A percentile compares a stretch with the other conserved stretches of the same genome.
Evolutionary conservation across 306 rosid species (phyloP).

Genomic region (Ormosia emarginata): DNA sequence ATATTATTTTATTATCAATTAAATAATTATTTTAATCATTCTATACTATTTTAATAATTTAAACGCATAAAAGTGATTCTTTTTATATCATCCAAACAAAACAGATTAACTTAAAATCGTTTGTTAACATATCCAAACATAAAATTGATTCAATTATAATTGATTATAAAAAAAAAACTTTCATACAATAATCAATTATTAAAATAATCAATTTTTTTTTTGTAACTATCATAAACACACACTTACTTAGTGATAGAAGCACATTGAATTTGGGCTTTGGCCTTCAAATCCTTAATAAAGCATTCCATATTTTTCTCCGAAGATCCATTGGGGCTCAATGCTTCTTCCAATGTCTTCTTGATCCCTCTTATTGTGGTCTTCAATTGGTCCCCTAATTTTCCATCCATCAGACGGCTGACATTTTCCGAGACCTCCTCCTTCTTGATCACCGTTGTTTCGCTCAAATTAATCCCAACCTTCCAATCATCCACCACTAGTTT

Average conservation of each 20-base stretch:
- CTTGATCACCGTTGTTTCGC: neutral
- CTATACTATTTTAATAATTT: too few species aligned
- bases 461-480: conserved; percentile 51
- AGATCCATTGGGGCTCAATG: conserved; percentile 40
- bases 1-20: too few species aligned
- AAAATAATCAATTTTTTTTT: too few species aligned
- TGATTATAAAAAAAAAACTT: too few species aligned
- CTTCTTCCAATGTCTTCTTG: conserved; percentile 34
- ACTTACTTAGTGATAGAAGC: neutral
- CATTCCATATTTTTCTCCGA: conserved; percentile 34
- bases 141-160: too few species aligned
- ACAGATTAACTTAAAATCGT: too few species aligned
- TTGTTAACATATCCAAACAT: too few species aligned
- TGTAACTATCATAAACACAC: too few species aligned
- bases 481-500: conserved; percentile 62
- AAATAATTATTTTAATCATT: too few species aligned
- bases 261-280: neutral
- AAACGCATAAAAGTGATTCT: too few species aligned
- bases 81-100: too few species aligned
- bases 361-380: conserved; percentile 28
- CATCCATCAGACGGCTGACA: conserved; percentile 41
- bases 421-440: conserved; percentile 33
- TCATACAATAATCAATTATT: too few species aligned
- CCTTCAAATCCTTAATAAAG: conserved; percentile 34
- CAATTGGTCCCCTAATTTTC: conserved; percentile 20